Conservation (phyloP, 2,329 filamentous ascomycete species). For the Westerdykella sp. region DNA sequence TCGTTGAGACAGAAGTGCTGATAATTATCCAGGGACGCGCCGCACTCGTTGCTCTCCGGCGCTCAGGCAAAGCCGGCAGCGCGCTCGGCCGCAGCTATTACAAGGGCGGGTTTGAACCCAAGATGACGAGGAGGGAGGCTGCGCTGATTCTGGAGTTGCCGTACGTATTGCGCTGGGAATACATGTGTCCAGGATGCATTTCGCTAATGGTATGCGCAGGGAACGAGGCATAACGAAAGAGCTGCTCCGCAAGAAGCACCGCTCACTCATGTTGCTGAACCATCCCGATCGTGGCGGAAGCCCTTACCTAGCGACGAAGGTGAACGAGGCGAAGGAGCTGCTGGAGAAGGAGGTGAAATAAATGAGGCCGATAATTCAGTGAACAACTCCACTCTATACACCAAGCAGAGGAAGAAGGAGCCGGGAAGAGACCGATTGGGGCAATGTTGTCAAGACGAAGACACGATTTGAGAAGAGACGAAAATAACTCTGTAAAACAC, state of each 20-base stretch:
- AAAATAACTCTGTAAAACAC: no score
- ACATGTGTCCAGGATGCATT: not conserved
- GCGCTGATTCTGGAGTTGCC: constrained; percentile 83
- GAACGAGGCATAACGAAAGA: constrained; percentile 86
- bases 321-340: constrained; percentile 97
- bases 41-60: constrained; percentile 79
- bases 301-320: constrained; percentile 92
- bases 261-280: constrained; percentile 93
- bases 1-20: constrained; percentile 3
- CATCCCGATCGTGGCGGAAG: constrained; percentile 96
- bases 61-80: constrained; percentile 62
- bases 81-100: constrained; percentile 88
- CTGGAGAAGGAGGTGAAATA: constrained; percentile 63
- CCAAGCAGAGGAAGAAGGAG: no score
- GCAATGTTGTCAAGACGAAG: no score
- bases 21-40: constrained; percentile 66
- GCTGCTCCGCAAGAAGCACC: constrained; percentile 90
- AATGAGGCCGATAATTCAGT: not conserved
- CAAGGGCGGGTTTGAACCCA: constrained; percentile 95
- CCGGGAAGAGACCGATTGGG: no score
- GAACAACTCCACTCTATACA: no score
- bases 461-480: no score
- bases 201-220: constrained; percentile 42
- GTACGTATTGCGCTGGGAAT: constrained; percentile 48
- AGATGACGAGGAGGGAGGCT: constrained; percentile 90